Conservation (phyloP, 306 rosid genomes). For the Gastrolobium bilobum region DNA sequence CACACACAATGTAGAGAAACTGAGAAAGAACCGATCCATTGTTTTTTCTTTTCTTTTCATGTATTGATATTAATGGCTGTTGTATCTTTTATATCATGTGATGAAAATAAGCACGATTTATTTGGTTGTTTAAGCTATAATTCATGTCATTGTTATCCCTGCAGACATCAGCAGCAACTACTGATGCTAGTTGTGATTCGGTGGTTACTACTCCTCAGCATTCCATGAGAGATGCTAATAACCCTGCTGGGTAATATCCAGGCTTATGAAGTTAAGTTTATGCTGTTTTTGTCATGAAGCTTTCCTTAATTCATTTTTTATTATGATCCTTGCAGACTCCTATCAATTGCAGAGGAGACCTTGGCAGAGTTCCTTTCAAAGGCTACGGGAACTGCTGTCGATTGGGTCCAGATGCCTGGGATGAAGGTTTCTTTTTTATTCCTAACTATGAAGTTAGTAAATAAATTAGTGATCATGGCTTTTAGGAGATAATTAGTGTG, state of each 20-base stretch:
- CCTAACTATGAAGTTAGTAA: constrained; percentile 7
- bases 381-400: constrained; percentile 99
- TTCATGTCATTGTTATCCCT: constrained; percentile 15
- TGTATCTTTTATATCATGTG: constrained; percentile 6
- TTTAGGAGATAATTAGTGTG: background rate
- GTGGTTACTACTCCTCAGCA: constrained; percentile 88
- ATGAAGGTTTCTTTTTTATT: constrained; percentile 77
- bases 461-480: background rate
- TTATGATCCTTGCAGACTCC: constrained; percentile 75
- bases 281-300: background rate
- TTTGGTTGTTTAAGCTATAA: constrained; percentile 37
- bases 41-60: background rate
- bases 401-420: constrained; percentile 99
- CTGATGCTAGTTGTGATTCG: constrained; percentile 96
- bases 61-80: constrained; percentile 20
- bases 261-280: constrained; percentile 30
- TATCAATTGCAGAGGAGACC: constrained; percentile 97
- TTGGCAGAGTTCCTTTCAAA: constrained; percentile 99
- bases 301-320: background rate
- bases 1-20: background rate
- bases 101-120: constrained; percentile 11
- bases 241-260: constrained; percentile 93
- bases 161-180: constrained; percentile 82
- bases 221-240: constrained; percentile 85
- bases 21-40: constrained; percentile 22